These are phyloP conservation scores for Madurella fahalii DNA, from an alignment of 2,329 filamentous ascomycete species.

Conservation along the genomic window DNA sequence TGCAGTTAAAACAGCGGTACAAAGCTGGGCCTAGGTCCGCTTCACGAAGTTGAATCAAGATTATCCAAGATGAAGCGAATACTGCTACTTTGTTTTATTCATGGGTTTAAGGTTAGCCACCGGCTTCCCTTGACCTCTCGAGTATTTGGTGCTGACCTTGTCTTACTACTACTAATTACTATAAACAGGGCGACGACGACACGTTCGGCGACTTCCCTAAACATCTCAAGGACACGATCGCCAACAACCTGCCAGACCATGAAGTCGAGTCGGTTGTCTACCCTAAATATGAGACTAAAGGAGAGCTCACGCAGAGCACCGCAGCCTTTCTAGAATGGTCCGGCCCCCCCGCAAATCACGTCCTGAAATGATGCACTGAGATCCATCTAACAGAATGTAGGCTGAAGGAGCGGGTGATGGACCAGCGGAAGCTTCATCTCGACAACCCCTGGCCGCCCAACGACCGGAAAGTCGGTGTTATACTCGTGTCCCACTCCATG, in stretches of 20 bases:
- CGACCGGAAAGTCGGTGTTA: slow-evolving; percentile 73
- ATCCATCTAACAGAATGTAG: slow-evolving; percentile 37
- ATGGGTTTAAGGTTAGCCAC: no score
- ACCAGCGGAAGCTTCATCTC: slow-evolving; percentile 65
- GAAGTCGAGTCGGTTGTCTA: slow-evolving; percentile 60
- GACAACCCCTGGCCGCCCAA: slow-evolving; percentile 71
- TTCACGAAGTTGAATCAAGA: no score
- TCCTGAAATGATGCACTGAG: neutral
- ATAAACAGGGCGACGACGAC: slow-evolving; percentile 61
- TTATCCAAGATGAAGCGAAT: slow-evolving; percentile 43
- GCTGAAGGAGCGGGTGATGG: slow-evolving; percentile 77
- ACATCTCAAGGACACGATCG: slow-evolving; percentile 56
- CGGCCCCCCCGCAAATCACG: neutral
- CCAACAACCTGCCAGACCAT: slow-evolving; percentile 56
- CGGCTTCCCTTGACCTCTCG: no score
- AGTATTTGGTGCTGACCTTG: no score
- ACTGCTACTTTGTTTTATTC: slow-evolving; percentile 65
- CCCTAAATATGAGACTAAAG: slow-evolving; percentile 68
- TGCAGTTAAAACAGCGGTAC: no score
- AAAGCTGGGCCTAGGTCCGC: no score
- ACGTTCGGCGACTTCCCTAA: slow-evolving; percentile 66
- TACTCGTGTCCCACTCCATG: slow-evolving; percentile 82
- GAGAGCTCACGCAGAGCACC: slow-evolving; percentile 54
- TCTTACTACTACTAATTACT: no score
- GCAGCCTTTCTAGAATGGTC: slow-evolving; percentile 46